Percentiles rank a stretch among this genome's conserved stretches.
Evolutionary conservation across 2,329 filamentous ascomycete genomes (phyloP).

Genomic region (Malbranchea zuffiana): DNA sequence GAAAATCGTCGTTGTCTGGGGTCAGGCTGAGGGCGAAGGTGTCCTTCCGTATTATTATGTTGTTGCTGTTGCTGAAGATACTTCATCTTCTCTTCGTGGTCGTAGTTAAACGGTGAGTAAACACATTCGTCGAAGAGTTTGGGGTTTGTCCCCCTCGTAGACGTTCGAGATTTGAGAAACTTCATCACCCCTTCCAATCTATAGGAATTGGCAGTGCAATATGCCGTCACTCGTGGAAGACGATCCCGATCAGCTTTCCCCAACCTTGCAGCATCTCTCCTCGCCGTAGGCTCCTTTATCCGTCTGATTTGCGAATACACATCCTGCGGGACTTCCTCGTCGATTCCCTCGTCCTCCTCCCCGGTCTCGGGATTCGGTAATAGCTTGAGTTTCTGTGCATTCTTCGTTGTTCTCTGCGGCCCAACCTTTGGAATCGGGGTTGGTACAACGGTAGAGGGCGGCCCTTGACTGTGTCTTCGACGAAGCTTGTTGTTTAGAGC

Average conservation of each 20-base stretch:
- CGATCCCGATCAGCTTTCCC: slow-evolving; percentile 86
- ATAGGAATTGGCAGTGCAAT: slow-evolving; percentile 89
- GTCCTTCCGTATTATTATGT: slow-evolving; percentile 3
- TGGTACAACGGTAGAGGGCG: slow-evolving; percentile 34
- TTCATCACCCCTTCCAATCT: slow-evolving; percentile 80
- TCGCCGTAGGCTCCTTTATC: slow-evolving; percentile 90
- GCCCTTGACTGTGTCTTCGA: slow-evolving; percentile 71
- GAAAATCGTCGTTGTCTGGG: slow-evolving; percentile 27
- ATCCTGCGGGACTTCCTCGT: slow-evolving; percentile 87
- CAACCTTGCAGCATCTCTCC: slow-evolving; percentile 79
- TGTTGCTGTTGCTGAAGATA: slow-evolving; percentile 3
- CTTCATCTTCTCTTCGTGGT: slow-evolving; percentile 37
- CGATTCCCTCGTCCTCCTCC: slow-evolving; percentile 63
- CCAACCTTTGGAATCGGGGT: slow-evolving; percentile 60
- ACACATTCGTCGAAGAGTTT: slow-evolving; percentile 97
- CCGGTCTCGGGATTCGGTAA: slow-evolving; percentile 78
- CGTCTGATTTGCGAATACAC: slow-evolving; percentile 97
- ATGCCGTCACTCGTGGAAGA: slow-evolving; percentile 85
- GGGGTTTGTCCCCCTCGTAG: slow-evolving; percentile 66
- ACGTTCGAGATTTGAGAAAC: slow-evolving; percentile 75
- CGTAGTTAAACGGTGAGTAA: slow-evolving; percentile 85
- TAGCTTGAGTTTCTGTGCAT: slow-evolving; percentile 93
- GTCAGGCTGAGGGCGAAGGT: not conserved
- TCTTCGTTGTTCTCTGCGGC: slow-evolving; percentile 88
- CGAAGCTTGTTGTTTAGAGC: slow-evolving; percentile 79